Conservation (phyloP, 1,284 basidiomycete genomes). For the Xerocomus nothofagi region DNA sequence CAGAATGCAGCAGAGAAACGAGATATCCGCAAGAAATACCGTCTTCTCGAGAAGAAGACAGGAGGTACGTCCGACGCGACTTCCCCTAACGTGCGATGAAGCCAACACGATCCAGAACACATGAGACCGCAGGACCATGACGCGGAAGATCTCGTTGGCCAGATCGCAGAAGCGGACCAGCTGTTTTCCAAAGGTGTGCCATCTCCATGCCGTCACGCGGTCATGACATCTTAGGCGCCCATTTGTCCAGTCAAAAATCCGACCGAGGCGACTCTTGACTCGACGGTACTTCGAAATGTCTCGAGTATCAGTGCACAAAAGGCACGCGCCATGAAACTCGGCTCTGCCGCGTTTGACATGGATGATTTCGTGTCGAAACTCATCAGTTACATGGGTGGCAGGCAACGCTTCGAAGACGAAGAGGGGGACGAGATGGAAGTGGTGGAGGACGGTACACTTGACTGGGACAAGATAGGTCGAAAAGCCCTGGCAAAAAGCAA, state of each 20-base stretch:
- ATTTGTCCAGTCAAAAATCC: conserved; percentile 64
- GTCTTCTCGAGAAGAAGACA: conserved; percentile 59
- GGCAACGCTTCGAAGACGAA: conserved; percentile 47
- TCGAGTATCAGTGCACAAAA: conserved; percentile 74
- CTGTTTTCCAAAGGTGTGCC: conserved; percentile 60
- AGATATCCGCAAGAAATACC: conserved; percentile 66
- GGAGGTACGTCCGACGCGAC: conserved; percentile 47
- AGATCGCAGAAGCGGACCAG: conserved; percentile 55
- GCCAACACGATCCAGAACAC: conserved; percentile 18
- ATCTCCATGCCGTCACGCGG: neutral
- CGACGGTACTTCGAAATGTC: conserved; percentile 66
- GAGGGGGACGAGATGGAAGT: conserved; percentile 48
- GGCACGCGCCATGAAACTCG: conserved; percentile 83
- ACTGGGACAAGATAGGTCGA: conserved; percentile 76
- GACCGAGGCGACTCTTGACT: conserved; percentile 79
- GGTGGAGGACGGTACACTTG: conserved; percentile 46
- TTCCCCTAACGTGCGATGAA: neutral
- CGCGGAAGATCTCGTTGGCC: conserved; percentile 53
- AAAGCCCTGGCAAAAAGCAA: conserved; percentile 73
- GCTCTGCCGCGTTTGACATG: conserved; percentile 77
- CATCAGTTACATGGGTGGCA: conserved; percentile 70
- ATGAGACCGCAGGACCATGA: conserved; percentile 56
- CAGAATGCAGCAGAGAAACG: conserved; percentile 77
- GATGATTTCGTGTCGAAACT: conserved; percentile 80
- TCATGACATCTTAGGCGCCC: conserved; percentile 6